A percentile compares a stretch with the other conserved stretches of the same genome.
Evolutionary conservation across 1,284 basidiomycete species (phyloP).

Genomic region (Cystobasidiaceae sp.): DNA sequence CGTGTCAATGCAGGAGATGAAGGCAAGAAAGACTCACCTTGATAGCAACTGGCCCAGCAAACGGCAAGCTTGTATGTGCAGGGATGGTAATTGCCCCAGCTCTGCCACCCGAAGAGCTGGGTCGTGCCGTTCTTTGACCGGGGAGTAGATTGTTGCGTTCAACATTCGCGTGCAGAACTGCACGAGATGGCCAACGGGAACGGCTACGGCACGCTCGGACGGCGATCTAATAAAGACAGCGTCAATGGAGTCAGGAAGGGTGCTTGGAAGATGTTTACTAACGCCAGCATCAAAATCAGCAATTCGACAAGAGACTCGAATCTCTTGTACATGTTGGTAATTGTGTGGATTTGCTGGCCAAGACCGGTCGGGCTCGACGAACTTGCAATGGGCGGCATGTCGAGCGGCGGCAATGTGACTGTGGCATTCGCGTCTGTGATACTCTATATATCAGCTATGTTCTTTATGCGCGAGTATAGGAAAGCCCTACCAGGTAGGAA

Average conservation of each 20-base stretch:
- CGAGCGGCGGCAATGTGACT: background rate
- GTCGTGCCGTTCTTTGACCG: slow-evolving; percentile 10
- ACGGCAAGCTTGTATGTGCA: slow-evolving; percentile 14
- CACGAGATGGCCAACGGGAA: slow-evolving; percentile 17
- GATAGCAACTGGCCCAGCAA: slow-evolving; percentile 8
- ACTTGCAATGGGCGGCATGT: slow-evolving; percentile 28
- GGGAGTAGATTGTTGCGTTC: slow-evolving; percentile 5
- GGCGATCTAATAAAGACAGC: slow-evolving; percentile 5
- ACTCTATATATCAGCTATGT: background rate
- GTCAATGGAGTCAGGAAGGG: background rate
- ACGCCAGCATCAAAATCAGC: slow-evolving; percentile 6
- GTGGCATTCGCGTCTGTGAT: background rate
- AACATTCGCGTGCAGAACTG: slow-evolving; percentile 13
- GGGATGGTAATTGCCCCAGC: slow-evolving; percentile 6
- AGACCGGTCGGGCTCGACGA: background rate
- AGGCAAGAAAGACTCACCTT: background rate
- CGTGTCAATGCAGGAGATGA: background rate
- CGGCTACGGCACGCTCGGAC: slow-evolving; percentile 25
- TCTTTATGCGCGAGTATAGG: background rate
- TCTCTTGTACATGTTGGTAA: background rate
- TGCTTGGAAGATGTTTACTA: background rate
- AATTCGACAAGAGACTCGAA: slow-evolving; percentile 9
- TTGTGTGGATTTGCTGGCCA: background rate
- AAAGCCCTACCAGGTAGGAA: background rate
- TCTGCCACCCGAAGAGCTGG: slow-evolving; percentile 4